Evolutionary conservation across 2,329 filamentous ascomycete species (phyloP).

Genomic region (Diaporthe vexans): DNA sequence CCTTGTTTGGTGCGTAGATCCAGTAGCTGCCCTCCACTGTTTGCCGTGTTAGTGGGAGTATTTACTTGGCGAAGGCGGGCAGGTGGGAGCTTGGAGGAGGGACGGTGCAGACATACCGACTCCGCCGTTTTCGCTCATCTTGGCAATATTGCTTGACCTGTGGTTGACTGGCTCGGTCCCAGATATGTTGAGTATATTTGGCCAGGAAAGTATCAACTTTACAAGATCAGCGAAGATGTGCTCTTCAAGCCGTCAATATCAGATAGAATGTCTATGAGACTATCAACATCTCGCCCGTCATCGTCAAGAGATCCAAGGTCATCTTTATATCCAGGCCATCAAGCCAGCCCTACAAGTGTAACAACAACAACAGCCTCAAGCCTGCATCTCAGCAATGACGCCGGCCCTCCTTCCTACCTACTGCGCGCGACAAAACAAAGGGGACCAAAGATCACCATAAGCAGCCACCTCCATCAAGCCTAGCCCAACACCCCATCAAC

Average conservation of each 20-base stretch:
- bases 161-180: not conserved
- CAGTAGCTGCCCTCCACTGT: conserved; percentile 60
- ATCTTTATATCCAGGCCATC: conserved; percentile 8
- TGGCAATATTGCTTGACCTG: not conserved
- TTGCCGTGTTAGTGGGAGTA: not conserved
- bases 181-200: too few species aligned
- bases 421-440: not conserved
- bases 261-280: not conserved
- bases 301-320: not conserved
- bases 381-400: not conserved
- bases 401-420: not conserved
- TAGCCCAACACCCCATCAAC: not conserved
- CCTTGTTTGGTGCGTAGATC: conserved; percentile 63
- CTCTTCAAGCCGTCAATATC: not conserved
- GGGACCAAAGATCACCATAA: not conserved
- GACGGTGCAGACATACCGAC: not conserved
- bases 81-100: not conserved
- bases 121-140: conserved; percentile 36
- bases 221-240: not conserved
- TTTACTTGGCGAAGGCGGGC: not conserved
- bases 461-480: conserved; percentile 17
- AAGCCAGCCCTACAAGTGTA: not conserved
- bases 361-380: too few species aligned
- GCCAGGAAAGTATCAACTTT: too few species aligned
- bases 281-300: not conserved